phyloP scores from a whole-genome alignment of 169 alveolate genomes.

The Cryptosporidium tyzzeri region DNA sequence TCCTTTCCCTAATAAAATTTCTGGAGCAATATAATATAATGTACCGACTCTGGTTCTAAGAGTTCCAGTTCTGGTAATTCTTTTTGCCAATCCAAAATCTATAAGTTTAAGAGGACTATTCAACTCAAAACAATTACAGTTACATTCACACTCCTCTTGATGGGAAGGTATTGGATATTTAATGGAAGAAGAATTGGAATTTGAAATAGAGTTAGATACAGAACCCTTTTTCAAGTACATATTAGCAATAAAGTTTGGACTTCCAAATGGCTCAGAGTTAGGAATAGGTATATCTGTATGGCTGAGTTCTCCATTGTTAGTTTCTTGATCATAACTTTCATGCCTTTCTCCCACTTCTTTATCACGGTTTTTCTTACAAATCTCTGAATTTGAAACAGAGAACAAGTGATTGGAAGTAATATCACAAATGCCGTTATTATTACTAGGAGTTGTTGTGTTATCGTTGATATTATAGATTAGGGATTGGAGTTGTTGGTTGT shows the following conservation, averaged over 20 bases:
- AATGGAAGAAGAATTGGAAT: background rate
- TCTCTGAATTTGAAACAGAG: background rate
- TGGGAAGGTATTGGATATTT: background rate
- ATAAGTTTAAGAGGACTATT: constrained; percentile 79
- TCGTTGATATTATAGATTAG: background rate
- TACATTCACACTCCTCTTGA: background rate
- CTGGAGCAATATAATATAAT: constrained; percentile 94
- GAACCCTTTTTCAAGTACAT: background rate
- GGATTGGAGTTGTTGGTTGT: constrained; percentile 13
- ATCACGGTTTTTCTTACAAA: background rate
- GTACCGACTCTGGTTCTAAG: constrained; percentile 88
- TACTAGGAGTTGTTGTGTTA: background rate
- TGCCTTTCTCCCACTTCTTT: background rate
- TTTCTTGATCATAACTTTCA: background rate
- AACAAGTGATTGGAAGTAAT: background rate
- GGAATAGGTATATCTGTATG: background rate
- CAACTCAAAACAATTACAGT: constrained; percentile 55
- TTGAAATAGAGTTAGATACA: background rate
- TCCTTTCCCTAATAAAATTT: constrained; percentile 88
- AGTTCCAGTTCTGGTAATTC: constrained; percentile 80
- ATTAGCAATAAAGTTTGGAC: background rate
- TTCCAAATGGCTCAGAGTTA: background rate
- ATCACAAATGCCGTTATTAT: background rate
- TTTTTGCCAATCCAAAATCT: constrained; percentile 83
- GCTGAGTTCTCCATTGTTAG: background rate